Percentiles rank a stretch among this genome's conserved stretches.
phyloP scores from a whole-genome alignment of 1,139 yeast species.

The Sugiyamaella grinbergsii region DNA sequence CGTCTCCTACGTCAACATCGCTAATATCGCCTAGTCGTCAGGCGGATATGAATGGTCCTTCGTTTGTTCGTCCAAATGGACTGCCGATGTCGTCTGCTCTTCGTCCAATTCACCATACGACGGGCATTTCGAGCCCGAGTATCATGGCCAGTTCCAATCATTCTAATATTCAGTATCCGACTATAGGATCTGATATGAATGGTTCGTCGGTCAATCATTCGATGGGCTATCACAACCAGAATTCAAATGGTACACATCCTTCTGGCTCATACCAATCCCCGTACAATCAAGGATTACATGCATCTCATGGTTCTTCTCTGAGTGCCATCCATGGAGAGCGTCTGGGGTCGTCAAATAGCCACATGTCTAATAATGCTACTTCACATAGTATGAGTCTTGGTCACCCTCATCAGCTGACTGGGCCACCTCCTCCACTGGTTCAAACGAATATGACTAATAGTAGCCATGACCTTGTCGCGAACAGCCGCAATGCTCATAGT shows the following conservation, averaged over 20 bases:
- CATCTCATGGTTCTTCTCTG: background rate
- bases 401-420: background rate
- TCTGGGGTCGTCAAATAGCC: background rate
- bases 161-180: background rate
- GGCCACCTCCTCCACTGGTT: background rate
- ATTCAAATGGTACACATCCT: background rate
- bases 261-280: background rate
- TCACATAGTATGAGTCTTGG: background rate
- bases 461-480: background rate
- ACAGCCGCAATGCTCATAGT: constrained; percentile 1
- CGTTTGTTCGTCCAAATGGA: no score
- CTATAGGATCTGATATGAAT: background rate
- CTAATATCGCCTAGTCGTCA: no score
- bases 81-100: background rate
- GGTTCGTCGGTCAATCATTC: background rate
- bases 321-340: no score
- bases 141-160: background rate
- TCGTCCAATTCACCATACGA: background rate
- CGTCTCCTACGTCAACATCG: no score
- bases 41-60: no score
- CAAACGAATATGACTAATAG: background rate
- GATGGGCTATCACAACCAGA: background rate
- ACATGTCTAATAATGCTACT: constrained; percentile 1
- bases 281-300: background rate
- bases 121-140: no score